These are phyloP conservation scores for Ogataea trehalophila DNA, from an alignment of 805 yeast genomes.

Conservation along the genomic window DNA sequence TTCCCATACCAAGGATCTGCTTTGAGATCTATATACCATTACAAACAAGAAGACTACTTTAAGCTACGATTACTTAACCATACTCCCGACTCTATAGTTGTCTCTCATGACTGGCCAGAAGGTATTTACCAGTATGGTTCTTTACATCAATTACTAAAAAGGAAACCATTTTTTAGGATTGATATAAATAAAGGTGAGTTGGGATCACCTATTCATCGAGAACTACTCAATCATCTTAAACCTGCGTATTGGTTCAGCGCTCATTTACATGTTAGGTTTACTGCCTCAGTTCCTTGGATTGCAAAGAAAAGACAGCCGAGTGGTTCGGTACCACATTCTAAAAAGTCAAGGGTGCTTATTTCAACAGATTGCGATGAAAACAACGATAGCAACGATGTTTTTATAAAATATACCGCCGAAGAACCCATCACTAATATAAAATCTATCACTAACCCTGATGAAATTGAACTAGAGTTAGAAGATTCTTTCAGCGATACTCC, in stretches of 20 bases:
- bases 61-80: constrained; percentile 43
- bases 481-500: not conserved
- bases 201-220: constrained; percentile 69
- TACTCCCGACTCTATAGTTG: constrained; percentile 43
- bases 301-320: constrained; percentile 6
- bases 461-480: constrained; percentile 27
- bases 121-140: constrained; percentile 69
- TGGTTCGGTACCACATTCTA: no score
- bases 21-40: constrained; percentile 65
- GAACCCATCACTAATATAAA: not conserved
- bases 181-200: constrained; percentile 58
- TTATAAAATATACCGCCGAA: not conserved
- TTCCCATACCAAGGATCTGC: constrained; percentile 46
- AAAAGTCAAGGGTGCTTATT: no score
- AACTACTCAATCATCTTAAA: constrained; percentile 44
- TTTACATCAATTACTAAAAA: constrained; percentile 38
- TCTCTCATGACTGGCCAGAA: constrained; percentile 95
- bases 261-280: constrained; percentile 75
- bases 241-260: constrained; percentile 86
- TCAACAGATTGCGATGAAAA: no score
- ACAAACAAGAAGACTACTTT: constrained; percentile 56
- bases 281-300: constrained; percentile 43
- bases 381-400: not conserved
- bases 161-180: constrained; percentile 60
- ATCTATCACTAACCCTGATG: constrained; percentile 15